Conservation (phyloP, 768 basidiomycete species). For the Coprinellus micaceus region DNA sequence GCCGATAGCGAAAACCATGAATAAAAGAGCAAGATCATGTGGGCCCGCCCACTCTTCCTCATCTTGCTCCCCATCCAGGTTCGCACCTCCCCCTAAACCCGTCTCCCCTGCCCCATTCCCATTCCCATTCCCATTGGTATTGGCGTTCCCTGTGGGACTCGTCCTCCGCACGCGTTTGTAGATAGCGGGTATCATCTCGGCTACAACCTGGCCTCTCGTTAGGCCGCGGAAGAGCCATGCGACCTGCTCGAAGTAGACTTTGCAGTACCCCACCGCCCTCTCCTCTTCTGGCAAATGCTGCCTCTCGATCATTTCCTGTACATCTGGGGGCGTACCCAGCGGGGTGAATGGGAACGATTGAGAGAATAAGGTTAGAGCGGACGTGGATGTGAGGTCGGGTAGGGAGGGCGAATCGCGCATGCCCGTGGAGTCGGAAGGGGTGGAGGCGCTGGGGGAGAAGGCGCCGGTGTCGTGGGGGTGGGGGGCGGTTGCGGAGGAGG, state of each 20-base stretch:
- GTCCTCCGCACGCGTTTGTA: constrained; percentile 36
- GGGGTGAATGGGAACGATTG: constrained; percentile 65
- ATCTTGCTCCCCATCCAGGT: constrained; percentile 35
- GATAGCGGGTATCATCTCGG: constrained; percentile 59
- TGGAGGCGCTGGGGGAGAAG: constrained; percentile 23
- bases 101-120: too few relatives aligned
- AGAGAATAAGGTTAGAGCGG: constrained; percentile 47
- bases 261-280: constrained; percentile 51
- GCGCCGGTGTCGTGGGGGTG: neutral
- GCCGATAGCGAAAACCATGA: constrained; percentile 54
- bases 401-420: constrained; percentile 19
- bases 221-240: constrained; percentile 64
- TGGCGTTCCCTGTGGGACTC: too few relatives aligned
- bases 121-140: too few relatives aligned
- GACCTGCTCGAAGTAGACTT: constrained; percentile 61
- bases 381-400: constrained; percentile 17
- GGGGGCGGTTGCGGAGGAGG: neutral
- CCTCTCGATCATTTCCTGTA: constrained; percentile 47
- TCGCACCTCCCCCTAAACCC: too few relatives aligned
- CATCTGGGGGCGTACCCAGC: constrained; percentile 41
- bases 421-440: constrained; percentile 15
- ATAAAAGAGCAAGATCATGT: constrained; percentile 52
- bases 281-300: constrained; percentile 51
- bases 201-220: constrained; percentile 57
- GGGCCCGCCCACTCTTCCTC: constrained; percentile 35